Evolutionary conservation across 1,284 basidiomycete species (phyloP), one percentile per base, ranked within the genome.

Genomic region (Ustilago crameri): DNA sequence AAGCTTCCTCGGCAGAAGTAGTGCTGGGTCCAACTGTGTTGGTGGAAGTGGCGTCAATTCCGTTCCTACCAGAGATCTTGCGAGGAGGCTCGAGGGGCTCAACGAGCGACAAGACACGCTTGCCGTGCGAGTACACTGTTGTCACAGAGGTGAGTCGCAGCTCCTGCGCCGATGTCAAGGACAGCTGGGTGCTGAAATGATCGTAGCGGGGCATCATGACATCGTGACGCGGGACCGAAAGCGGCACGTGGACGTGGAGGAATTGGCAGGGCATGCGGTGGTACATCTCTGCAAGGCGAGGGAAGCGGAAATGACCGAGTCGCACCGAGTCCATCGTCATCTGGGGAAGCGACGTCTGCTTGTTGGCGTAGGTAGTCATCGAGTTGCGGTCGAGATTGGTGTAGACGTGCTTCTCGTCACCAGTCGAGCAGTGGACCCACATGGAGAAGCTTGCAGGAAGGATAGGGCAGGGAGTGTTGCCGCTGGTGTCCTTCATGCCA

Each of bases 201-300:
- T 77, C 79, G 61, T 71, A 82, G 26, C 61, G 54, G 2, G 78
- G 74, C 51, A 77, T 68, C 55, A 74, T 53, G 38, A 73, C 70
- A 26, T 80, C 74, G 57, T 71, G 63, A 24, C 79, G 76, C 20
- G 84, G 84, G n/a, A 84, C 57, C 23, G 78, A 74, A 32, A 85
- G 70, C 22, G 82, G 79, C 23, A 85, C 79, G 23, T 83, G 77
- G 50, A 84, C 73, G 66, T 85, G 83, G 14, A 85, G 75, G 76
- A 84, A 85, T 52, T 84, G 84, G 58, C 84, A 85, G 7, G 80
- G 79, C 46, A 84, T 75, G 46, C 66, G 74, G 26, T 82, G 72
- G 62, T 79, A 74, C 83, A 85, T 84, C 46, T 73, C 77, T 4
- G 72, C 71, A 24, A 85, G 78, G 30, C 63, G 67, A 9, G 82